Percentiles rank a stretch among this genome's conserved stretches.
Conservation (phyloP, 176 grass and related monocot genomes). For the Carex scoparia region DNA sequence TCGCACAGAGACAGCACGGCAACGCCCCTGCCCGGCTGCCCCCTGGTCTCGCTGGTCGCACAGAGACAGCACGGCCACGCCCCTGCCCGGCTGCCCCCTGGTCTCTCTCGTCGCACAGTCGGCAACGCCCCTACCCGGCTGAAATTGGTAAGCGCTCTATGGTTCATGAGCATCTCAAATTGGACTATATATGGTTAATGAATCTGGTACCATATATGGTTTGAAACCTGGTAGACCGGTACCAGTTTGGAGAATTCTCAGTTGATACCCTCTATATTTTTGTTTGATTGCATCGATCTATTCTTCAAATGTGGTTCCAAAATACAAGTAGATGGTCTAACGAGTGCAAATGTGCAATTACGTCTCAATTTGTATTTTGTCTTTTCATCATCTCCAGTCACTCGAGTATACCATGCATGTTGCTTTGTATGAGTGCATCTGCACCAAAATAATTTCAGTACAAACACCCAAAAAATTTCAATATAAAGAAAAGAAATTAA, state of each 20-base stretch:
- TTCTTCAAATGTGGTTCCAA: conserved; percentile 19
- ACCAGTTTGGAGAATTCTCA: neutral
- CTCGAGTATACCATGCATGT: neutral
- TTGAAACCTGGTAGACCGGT: too few relatives aligned
- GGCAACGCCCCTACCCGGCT: too few relatives aligned
- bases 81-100: too few relatives aligned
- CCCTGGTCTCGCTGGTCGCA: too few relatives aligned
- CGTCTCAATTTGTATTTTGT: neutral
- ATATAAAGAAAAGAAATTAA: neutral
- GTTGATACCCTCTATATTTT: neutral
- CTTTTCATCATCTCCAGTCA: neutral
- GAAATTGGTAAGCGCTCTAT: too few relatives aligned
- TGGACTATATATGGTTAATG: too few relatives aligned
- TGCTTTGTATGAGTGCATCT: neutral
- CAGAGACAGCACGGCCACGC: too few relatives aligned
- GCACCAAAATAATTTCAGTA: neutral
- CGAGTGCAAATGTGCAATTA: neutral
- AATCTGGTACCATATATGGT: too few relatives aligned
- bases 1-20: too few relatives aligned
- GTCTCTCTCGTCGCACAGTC: too few relatives aligned
- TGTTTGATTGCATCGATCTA: neutral
- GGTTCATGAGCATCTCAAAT: too few relatives aligned
- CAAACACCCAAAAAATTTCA: neutral
- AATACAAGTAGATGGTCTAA: neutral
- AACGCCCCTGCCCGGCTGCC: too few relatives aligned